Evolutionary conservation across 768 basidiomycete genomes (phyloP).

Genomic region (Amanita molliuscula): DNA sequence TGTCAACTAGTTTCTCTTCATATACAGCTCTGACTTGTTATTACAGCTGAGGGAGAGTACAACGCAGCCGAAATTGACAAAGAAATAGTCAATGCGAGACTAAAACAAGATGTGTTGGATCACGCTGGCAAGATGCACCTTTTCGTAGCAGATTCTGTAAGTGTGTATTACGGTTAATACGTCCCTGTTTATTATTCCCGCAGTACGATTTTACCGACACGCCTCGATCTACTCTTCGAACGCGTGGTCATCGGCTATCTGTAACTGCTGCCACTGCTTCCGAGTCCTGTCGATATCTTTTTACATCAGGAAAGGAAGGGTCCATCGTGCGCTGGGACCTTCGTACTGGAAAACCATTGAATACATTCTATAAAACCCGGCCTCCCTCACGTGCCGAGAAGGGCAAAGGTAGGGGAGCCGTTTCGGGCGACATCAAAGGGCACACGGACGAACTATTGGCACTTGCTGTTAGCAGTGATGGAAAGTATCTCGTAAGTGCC

Average conservation of each 20-base stretch:
- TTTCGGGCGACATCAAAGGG: constrained; percentile 41
- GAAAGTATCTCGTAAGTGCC: constrained; percentile 75
- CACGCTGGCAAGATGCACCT: constrained; percentile 82
- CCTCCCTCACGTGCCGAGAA: constrained; percentile 32
- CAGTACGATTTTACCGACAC: constrained; percentile 45
- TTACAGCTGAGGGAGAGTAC: constrained; percentile 72
- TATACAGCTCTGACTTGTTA: not conserved
- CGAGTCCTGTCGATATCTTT: constrained; percentile 65
- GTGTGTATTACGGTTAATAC: constrained; percentile 13
- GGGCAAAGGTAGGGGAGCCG: constrained; percentile 40
- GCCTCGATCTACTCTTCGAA: constrained; percentile 41
- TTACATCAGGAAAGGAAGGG: constrained; percentile 87
- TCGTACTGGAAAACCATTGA: constrained; percentile 44
- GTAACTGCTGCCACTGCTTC: constrained; percentile 78
- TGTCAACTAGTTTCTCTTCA: constrained; percentile 15
- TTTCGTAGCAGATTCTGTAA: constrained; percentile 65
- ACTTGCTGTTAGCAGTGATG: constrained; percentile 79
- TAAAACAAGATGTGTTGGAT: constrained; percentile 88
- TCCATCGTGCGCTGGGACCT: constrained; percentile 82
- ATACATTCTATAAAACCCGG: constrained; percentile 51
- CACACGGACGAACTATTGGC: constrained; percentile 83
- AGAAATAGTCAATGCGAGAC: constrained; percentile 80
- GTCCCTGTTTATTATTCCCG: not conserved
- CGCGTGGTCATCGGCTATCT: constrained; percentile 66
- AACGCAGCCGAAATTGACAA: constrained; percentile 95